Conservation (phyloP, 108 stramenopile genomes). For the Cyclotella distinguenda region DNA sequence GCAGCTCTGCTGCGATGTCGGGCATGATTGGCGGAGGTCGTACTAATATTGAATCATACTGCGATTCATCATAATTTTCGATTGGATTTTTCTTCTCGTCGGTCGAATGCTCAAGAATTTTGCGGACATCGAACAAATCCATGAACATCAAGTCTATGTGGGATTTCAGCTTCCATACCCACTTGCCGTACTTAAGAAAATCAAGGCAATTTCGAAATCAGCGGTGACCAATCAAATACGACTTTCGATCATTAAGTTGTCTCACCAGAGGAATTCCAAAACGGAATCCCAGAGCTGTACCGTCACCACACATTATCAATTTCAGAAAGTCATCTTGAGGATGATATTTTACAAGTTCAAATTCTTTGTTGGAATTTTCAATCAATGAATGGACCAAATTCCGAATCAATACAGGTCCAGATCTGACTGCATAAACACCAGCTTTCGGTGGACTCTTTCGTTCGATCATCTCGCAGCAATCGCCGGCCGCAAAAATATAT, state of each 20-base stretch:
- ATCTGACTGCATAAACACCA: constrained; percentile 87
- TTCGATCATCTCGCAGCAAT: constrained; percentile 69
- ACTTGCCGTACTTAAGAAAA: constrained; percentile 59
- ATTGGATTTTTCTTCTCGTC: constrained; percentile 21
- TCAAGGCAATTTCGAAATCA: not conserved
- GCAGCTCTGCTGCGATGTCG: constrained; percentile 53
- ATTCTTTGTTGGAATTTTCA: not conserved
- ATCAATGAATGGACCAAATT: constrained; percentile 61
- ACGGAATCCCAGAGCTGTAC: constrained; percentile 85
- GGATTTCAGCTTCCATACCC: constrained; percentile 86
- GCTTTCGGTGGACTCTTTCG: constrained; percentile 70
- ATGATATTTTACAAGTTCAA: constrained; percentile 43
- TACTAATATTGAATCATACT: constrained; percentile 55
- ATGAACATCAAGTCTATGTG: constrained; percentile 80
- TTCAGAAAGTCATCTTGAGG: constrained; percentile 89
- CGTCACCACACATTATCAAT: constrained; percentile 81
- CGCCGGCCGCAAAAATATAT: constrained; percentile 84
- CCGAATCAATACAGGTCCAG: constrained; percentile 79
- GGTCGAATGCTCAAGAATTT: constrained; percentile 36
- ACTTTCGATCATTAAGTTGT: not conserved
- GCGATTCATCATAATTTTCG: constrained; percentile 59
- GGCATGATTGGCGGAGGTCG: constrained; percentile 30
- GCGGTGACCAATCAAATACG: not conserved
- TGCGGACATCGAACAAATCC: constrained; percentile 62
- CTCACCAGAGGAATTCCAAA: constrained; percentile 72